Percentiles rank a stretch among this genome's conserved stretches.
These are phyloP conservation scores for Pistacia atlantica DNA, from an alignment of 345 rosid genomes.

Conservation along the genomic window DNA sequence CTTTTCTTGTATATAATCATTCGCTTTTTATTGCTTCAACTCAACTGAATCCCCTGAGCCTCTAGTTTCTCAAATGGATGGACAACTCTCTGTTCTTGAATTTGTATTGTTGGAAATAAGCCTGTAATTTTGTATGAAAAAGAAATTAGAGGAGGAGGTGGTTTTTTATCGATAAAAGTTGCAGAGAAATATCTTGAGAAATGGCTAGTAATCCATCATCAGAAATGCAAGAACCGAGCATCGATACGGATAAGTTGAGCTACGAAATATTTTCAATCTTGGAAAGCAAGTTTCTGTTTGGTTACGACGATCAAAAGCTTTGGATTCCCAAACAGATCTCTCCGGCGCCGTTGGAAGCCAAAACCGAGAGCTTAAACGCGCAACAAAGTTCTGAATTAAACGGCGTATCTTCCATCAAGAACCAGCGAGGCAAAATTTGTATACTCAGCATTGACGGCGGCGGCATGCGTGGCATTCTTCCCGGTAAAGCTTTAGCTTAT, in stretches of 20 bases:
- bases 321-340: slow-evolving; percentile 65
- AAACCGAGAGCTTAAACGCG: slow-evolving; percentile 25
- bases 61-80: background rate
- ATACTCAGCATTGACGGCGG: slow-evolving; percentile 83
- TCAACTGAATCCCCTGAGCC: slow-evolving; percentile 16
- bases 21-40: slow-evolving; percentile 13
- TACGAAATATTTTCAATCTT: slow-evolving; percentile 95
- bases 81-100: background rate
- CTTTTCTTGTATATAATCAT: slow-evolving; percentile 23
- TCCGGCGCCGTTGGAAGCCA: slow-evolving; percentile 31
- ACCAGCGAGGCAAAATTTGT: slow-evolving; percentile 94
- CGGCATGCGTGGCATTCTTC: slow-evolving; percentile 84
- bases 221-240: slow-evolving; percentile 90
- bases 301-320: slow-evolving; percentile 82
- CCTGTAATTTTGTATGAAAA: slow-evolving; percentile 28
- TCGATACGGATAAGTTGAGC: slow-evolving; percentile 94
- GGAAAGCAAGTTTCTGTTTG: slow-evolving; percentile 88
- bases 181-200: background rate
- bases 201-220: slow-evolving; percentile 46
- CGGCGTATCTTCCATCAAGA: slow-evolving; percentile 55
- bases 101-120: background rate
- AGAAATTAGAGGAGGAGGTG: background rate
- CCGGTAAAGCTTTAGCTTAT: slow-evolving; percentile 88
- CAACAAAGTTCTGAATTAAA: background rate
- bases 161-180: slow-evolving; percentile 15